phyloP scores from a whole-genome alignment of 306 rosid species.

The Inga leiocalycina region DNA sequence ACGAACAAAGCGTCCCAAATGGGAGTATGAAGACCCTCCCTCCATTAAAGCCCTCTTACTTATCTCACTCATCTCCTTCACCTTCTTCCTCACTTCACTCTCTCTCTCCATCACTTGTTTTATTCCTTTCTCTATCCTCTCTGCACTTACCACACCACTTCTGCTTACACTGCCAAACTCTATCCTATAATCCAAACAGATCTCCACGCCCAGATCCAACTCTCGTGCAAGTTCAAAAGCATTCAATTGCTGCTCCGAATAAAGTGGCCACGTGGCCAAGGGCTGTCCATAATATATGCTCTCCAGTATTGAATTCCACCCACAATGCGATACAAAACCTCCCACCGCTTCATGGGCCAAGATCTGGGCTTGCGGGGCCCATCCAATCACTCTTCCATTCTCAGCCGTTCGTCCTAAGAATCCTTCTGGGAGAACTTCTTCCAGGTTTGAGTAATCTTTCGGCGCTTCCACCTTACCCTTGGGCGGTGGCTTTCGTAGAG shows the following conservation, averaged over 20 bases:
- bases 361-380: neutral
- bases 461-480: neutral
- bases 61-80: neutral
- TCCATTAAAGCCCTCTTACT: neutral
- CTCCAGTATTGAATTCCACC: neutral
- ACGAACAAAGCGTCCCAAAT: neutral
- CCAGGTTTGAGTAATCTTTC: neutral
- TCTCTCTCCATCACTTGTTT: neutral
- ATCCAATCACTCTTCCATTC: neutral
- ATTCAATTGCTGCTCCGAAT: neutral
- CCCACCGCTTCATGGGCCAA: neutral
- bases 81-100: neutral
- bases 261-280: neutral
- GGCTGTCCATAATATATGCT: neutral
- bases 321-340: neutral
- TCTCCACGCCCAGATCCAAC: neutral
- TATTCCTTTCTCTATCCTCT: neutral
- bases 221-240: neutral
- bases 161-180: neutral
- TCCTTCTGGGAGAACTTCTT: neutral
- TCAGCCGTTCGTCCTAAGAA: neutral
- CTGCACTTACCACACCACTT: neutral
- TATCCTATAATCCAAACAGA: neutral
- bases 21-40: neutral
- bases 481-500: neutral